Base-by-base conservation (phyloP, 164 flowering plant species). In the Vitis rotundifolia region DNA sequence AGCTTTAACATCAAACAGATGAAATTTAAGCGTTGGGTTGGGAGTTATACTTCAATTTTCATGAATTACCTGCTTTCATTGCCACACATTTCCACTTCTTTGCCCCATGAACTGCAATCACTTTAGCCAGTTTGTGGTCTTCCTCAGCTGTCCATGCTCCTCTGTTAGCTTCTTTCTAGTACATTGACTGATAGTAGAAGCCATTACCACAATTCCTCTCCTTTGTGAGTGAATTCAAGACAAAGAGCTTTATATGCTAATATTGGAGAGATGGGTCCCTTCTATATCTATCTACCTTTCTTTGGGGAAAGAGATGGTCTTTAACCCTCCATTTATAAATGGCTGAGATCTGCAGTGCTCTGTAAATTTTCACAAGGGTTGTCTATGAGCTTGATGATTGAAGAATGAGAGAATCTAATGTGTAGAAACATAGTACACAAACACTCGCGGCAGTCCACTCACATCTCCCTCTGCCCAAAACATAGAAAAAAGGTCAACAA, bases 91-190 rank as follows among this genome's bases (percentile, higher is more conserved):
- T 78, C 81, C 84, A 81, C 26, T 58, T 78, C 57, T 54, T 72
- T 29, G 79, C 68, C 22, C 84, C 84, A 63, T 81, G 75, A 18
- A 73, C 61, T 71, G 67, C 67, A 61, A 81, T 78, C 12, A 64
- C 70, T 61, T 76, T 71, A 49, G 81, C 68, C 29, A 81, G 75
- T 48, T 59, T 78, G 28, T 58, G 75, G 68, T 81, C 84, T 64
- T 81, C 84, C 31, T 75, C 78, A 15, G 75, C 67, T 10, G 83
- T 80, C 83, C 83, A 80, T 4, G 83, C 75, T 49, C 81, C 81
- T 75, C 70, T 72, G 54, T 77, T 74, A 0, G 49, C 50, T 61
- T 71, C 71, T 62, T 67, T 68, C 69, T 68, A 3, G n/a, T 63
- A 58, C 69, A 70, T 53, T 63, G 60, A 68, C 57, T 63, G 60